Conservation (phyloP, 2,329 filamentous ascomycete species). For the Fusarium protoensiforme region DNA sequence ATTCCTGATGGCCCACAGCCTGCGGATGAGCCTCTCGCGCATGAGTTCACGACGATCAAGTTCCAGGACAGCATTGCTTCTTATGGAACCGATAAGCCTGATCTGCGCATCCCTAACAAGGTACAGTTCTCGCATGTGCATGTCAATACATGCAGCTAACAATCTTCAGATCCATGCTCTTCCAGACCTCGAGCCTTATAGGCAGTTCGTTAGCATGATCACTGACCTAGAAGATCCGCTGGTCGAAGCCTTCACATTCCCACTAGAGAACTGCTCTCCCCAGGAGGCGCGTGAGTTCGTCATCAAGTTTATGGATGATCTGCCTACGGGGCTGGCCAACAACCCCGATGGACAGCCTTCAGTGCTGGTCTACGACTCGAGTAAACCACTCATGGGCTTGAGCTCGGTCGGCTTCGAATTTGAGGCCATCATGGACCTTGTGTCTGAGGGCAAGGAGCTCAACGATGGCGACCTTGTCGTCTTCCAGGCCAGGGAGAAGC, state of each 20-base stretch:
- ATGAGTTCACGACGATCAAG: slow-evolving; percentile 49
- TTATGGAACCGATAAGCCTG: slow-evolving; percentile 94
- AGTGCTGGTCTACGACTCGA: slow-evolving; percentile 78
- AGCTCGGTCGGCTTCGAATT: slow-evolving; percentile 76
- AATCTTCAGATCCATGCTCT: slow-evolving; percentile 69
- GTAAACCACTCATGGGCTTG: slow-evolving; percentile 80
- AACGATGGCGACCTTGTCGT: slow-evolving; percentile 79
- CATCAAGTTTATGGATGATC: slow-evolving; percentile 74
- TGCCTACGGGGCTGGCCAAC: slow-evolving; percentile 67
- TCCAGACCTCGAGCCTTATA: slow-evolving; percentile 65
- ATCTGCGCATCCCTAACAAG: slow-evolving; percentile 78
- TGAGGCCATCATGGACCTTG: slow-evolving; percentile 63
- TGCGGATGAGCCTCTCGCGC: slow-evolving; percentile 37
- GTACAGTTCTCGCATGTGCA: slow-evolving; percentile 53
- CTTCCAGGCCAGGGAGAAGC: slow-evolving; percentile 79
- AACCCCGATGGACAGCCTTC: slow-evolving; percentile 84
- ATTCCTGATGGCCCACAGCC: slow-evolving; percentile 32
- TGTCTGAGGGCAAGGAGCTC: slow-evolving; percentile 56
- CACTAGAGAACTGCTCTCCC: slow-evolving; percentile 62
- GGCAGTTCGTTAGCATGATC: slow-evolving; percentile 80
- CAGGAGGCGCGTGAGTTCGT: slow-evolving; percentile 71
- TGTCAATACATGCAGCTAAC: rapidly evolving
- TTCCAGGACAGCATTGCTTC: slow-evolving; percentile 71
- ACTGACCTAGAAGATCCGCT: slow-evolving; percentile 74
- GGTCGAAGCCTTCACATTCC: slow-evolving; percentile 80